Percentiles rank a stretch among this genome's conserved stretches.
Evolutionary conservation across 768 basidiomycete genomes (phyloP).

Genomic region (Lanmaoa pseudosensibilis): DNA sequence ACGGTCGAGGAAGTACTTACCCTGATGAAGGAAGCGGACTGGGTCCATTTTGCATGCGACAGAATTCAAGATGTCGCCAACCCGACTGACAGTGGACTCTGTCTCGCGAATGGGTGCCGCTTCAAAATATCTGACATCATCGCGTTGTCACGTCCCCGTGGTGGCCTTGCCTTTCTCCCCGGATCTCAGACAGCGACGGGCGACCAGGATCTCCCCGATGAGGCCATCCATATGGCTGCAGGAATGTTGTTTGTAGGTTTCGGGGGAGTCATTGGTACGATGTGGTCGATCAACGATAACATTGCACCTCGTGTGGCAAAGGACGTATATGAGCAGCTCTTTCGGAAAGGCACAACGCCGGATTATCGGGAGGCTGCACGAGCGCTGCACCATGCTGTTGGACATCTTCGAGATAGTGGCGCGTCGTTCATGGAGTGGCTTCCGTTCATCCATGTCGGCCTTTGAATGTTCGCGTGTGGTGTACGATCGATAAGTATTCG

Average conservation of each 20-base stretch:
- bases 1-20: background rate
- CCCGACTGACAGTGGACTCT: no score
- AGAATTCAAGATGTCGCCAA: background rate
- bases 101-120: background rate
- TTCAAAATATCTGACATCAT: slow-evolving; percentile 1
- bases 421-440: background rate
- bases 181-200: slow-evolving; percentile 37
- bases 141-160: slow-evolving; percentile 7
- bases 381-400: no score
- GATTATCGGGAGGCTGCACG: background rate
- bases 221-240: background rate
- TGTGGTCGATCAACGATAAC: slow-evolving; percentile 43
- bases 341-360: background rate
- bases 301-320: background rate
- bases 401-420: background rate
- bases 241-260: slow-evolving; percentile 38
- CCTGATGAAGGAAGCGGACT: no score
- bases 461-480: background rate
- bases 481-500: no score
- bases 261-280: slow-evolving; percentile 38
- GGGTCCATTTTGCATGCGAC: background rate
- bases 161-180: slow-evolving; percentile 42
- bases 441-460: background rate
- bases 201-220: no score
- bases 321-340: background rate